Percentiles rank a stretch among this genome's conserved stretches.
Evolutionary conservation across 495 filamentous ascomycete species (phyloP).

Genomic region (Penicillium malachiteum): DNA sequence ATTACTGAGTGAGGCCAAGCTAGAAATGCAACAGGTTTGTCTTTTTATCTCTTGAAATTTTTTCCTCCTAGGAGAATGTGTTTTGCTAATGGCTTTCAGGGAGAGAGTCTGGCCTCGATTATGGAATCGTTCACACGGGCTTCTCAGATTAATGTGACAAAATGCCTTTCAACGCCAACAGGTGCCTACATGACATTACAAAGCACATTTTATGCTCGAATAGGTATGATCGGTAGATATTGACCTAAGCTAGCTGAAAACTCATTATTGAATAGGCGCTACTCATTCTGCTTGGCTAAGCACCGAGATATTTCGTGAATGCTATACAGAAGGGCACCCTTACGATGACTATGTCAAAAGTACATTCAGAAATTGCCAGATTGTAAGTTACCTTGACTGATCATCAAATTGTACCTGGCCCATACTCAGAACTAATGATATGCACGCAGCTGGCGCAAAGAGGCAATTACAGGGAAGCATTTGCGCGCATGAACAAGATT

Average conservation of each 20-base stretch:
- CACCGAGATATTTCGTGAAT: conserved; percentile 75
- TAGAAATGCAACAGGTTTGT: conserved; percentile 62
- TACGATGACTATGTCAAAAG: conserved; percentile 77
- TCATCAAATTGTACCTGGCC: neutral
- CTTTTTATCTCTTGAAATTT: neutral
- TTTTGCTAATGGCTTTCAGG: conserved; percentile 40
- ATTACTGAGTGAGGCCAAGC: conserved; percentile 81
- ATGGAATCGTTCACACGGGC: conserved; percentile 78
- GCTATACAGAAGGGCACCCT: conserved; percentile 61
- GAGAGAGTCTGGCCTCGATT: conserved; percentile 74
- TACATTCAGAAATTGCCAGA: conserved; percentile 56
- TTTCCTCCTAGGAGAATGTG: neutral
- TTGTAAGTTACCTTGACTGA: conserved; percentile 38
- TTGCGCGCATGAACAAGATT: conserved; percentile 64
- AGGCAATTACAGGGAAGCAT: conserved; percentile 72
- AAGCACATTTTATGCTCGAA: conserved; percentile 70
- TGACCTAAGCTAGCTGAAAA: neutral
- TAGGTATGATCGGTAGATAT: conserved; percentile 53
- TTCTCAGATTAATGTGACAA: conserved; percentile 76
- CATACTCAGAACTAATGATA: conserved; percentile 15
- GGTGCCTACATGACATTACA: conserved; percentile 71
- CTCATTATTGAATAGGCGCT: conserved; percentile 43
- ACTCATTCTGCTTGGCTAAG: conserved; percentile 63
- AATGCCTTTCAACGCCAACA: conserved; percentile 68
- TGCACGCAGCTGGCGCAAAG: conserved; percentile 50